Base-by-base conservation (phyloP, 23 red algal species). In the Gracilaria caudata region DNA sequence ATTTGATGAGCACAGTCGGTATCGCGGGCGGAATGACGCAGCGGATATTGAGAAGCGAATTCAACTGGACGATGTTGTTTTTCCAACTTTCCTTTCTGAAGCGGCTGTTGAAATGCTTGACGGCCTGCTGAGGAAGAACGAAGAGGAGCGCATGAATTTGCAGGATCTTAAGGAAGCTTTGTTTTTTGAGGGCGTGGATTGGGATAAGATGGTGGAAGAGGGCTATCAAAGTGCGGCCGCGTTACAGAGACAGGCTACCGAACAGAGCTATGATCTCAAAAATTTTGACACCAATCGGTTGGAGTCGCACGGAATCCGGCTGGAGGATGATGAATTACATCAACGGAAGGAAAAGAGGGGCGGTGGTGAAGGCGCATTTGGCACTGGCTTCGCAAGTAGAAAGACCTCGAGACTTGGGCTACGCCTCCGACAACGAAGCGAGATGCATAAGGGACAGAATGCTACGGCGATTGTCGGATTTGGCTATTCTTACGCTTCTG, bases 271-370 rank as follows among this genome's bases (percentile, higher is more conserved):
- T 9, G 51, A 79, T 20, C 61, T 90, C 7, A 21, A 39, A 0
- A 90, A 90, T 73, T 90, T 90, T 68, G 86, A 90, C 56, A 28
- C 75, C 2, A 37, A 90, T 0, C 56, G 86, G 36, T 56, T 90
- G 19, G 7, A 46, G 0, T 76, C 66, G 51, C 86, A 90, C 7
- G 86, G 86, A 73, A 64, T 90, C 26, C 54, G 41, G 56, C 49
- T 90, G 20, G 32, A 80, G 23, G 74, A 79, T 38, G 75, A 90
- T 1, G 86, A 80, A 34, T 20, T 88, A 20, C n/a, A 25, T 30
- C 19, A 43, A 13, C 36, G 61, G 38, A 26, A 44, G 20, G 33
- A 16, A 6, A 36, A 65, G 11, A 51, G 34, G 14, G 32, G 30
- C 7, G 83, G 60, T 25, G 63, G n/a, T 3, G 63, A 21, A 13